Conservation (phyloP, 2,329 filamentous ascomycete species). For the Amesomyces nigricolor region DNA sequence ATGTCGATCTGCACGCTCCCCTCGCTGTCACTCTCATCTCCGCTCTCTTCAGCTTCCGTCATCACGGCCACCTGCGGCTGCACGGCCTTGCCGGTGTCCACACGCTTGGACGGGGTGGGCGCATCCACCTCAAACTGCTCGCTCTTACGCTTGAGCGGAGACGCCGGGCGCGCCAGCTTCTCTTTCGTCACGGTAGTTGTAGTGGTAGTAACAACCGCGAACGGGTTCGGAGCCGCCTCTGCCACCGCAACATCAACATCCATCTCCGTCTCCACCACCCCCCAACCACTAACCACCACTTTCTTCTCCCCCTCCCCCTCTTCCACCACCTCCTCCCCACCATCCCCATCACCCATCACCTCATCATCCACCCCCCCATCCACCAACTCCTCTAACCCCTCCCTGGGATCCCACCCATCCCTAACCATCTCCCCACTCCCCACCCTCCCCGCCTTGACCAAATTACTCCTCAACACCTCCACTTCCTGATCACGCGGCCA, state of each 20-base stretch:
- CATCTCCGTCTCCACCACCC: not conserved
- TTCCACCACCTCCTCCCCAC: constrained; percentile 11
- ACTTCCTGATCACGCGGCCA: constrained; percentile 59
- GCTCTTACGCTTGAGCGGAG: constrained; percentile 36
- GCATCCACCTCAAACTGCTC: constrained; percentile 35
- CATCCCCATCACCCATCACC: constrained; percentile 18
- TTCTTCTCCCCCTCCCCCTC: not conserved
- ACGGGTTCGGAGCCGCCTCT: constrained; percentile 3
- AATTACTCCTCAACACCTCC: constrained; percentile 63
- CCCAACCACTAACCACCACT: constrained; percentile 1
- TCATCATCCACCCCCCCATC: constrained; percentile 27
- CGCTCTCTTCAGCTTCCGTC: constrained; percentile 25
- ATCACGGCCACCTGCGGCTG: constrained; percentile 7
- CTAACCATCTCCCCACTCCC: not conserved
- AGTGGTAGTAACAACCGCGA: constrained; percentile 2
- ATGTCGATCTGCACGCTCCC: constrained; percentile 55
- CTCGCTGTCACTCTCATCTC: constrained; percentile 43
- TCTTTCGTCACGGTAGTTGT: not conserved
- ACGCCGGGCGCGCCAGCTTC: constrained; percentile 7
- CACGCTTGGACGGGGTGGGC: constrained; percentile 23
- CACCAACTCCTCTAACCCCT: constrained; percentile 27
- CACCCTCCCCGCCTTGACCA: constrained; percentile 37
- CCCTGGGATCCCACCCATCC: constrained; percentile 30
- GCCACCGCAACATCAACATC: constrained; percentile 11
- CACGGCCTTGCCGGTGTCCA: constrained; percentile 21